Evolutionary conservation across 2,329 filamentous ascomycete genomes (phyloP).

Genomic region (Apiospora pterosperma): DNA sequence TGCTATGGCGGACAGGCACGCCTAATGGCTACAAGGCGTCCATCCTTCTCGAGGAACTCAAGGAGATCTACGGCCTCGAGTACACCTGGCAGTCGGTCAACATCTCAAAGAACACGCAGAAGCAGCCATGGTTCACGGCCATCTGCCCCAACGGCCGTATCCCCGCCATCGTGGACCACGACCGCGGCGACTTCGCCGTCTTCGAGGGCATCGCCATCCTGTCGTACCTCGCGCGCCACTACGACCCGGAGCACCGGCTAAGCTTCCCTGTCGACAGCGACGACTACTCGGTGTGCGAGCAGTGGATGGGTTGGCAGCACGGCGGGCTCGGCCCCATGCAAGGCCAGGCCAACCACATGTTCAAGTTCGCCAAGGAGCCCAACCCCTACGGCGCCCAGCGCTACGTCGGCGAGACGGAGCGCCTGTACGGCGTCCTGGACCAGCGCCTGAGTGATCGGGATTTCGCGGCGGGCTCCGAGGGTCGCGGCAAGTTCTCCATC

Average conservation of each 20-base stretch:
- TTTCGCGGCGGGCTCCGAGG: slow-evolving; percentile 51
- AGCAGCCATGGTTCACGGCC: slow-evolving; percentile 63
- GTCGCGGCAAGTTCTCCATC: slow-evolving; percentile 55
- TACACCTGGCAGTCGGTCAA: slow-evolving; percentile 59
- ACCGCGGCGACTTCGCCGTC: slow-evolving; percentile 57
- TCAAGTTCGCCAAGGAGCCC: slow-evolving; percentile 62
- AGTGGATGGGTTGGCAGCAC: slow-evolving; percentile 70
- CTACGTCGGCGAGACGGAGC: slow-evolving; percentile 72
- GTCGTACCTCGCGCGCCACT: slow-evolving; percentile 68
- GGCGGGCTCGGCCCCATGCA: slow-evolving; percentile 72
- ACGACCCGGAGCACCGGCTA: slow-evolving; percentile 67
- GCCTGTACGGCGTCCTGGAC: slow-evolving; percentile 71
- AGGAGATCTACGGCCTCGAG: slow-evolving; percentile 58
- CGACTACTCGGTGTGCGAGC: slow-evolving; percentile 42
- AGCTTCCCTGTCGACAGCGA: slow-evolving; percentile 47
- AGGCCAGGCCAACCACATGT: slow-evolving; percentile 74
- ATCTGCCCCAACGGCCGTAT: slow-evolving; percentile 64
- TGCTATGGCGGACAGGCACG: slow-evolving; percentile 32
- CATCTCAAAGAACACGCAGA: slow-evolving; percentile 61
- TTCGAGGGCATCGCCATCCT: slow-evolving; percentile 76
- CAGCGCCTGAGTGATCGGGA: slow-evolving; percentile 54
- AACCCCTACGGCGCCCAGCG: slow-evolving; percentile 70
- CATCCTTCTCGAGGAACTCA: slow-evolving; percentile 63
- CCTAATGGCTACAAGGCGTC: slow-evolving; percentile 55
- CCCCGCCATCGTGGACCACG: slow-evolving; percentile 64